A percentile compares a stretch with the other conserved stretches of the same genome.
Evolutionary conservation across 2,329 filamentous ascomycete genomes (phyloP).

Genomic region (Cladosporium halotolerans): DNA sequence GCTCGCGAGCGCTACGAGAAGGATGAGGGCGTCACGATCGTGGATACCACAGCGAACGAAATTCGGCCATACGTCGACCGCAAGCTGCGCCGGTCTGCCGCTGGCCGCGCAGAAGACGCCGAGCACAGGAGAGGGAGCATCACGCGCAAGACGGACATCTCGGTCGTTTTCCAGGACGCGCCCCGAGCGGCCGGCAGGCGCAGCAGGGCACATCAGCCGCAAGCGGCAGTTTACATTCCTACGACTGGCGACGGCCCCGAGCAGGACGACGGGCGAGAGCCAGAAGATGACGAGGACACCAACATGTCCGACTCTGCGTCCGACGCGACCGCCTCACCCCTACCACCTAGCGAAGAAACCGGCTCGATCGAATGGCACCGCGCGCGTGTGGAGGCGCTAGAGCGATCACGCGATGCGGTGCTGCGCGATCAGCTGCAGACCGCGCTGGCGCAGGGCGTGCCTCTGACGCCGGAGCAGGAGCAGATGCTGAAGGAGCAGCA

Average conservation of each 20-base stretch:
- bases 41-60: conserved; percentile 65
- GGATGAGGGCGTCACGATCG: conserved; percentile 64
- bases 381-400: conserved; percentile 20
- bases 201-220: conserved; percentile 11
- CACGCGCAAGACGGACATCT: conserved; percentile 29
- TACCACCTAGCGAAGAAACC: conserved; percentile 6
- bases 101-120: background rate
- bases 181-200: conserved; percentile 12
- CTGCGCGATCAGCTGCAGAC: conserved; percentile 27
- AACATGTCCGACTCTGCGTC: conserved; percentile 9
- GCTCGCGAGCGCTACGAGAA: conserved; percentile 73
- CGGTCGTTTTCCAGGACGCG: conserved; percentile 25
- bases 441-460: conserved; percentile 27
- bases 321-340: conserved; percentile 4
- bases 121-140: conserved; percentile 24
- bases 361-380: conserved; percentile 19
- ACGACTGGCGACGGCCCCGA: conserved; percentile 13
- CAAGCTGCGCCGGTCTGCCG: conserved; percentile 11
- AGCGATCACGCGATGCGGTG: conserved; percentile 21
- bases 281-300: conserved; percentile 13
- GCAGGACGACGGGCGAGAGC: conserved; percentile 16
- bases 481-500: conserved; percentile 31
- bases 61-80: conserved; percentile 55
- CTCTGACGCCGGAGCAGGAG: conserved; percentile 29
- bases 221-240: conserved; percentile 5